Evolutionary conservation across 1,284 basidiomycete genomes (phyloP).

Genomic region (Fistulina hepatica): DNA sequence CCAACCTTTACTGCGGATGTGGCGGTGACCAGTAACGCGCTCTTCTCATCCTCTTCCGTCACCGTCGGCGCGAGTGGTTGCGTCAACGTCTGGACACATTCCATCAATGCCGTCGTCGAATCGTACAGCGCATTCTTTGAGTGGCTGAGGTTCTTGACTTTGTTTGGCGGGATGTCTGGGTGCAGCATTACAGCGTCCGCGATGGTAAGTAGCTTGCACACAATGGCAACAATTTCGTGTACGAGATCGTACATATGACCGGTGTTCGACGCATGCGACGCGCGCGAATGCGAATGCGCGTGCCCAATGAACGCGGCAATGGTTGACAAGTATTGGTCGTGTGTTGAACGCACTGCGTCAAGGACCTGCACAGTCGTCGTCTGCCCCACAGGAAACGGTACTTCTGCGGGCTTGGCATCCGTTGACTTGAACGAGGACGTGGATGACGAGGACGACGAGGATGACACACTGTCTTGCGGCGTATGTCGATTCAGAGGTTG

Average conservation of each 20-base stretch:
- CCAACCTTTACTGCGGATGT: constrained; percentile 81
- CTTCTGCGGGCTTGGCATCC: constrained; percentile 32
- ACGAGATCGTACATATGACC: constrained; percentile 92
- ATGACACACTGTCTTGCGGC: constrained; percentile 40
- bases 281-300: constrained; percentile 84
- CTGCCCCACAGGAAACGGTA: constrained; percentile 59
- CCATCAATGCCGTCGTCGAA: constrained; percentile 79
- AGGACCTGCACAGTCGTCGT: constrained; percentile 55
- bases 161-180: constrained; percentile 45
- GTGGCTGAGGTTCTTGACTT: constrained; percentile 47
- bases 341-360: constrained; percentile 62
- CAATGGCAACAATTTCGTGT: constrained; percentile 86
- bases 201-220: constrained; percentile 84
- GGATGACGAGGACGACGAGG: constrained; percentile 43
- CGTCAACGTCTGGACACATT: constrained; percentile 71
- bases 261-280: constrained; percentile 83
- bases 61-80: constrained; percentile 37
- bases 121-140: constrained; percentile 80
- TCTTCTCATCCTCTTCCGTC: constrained; percentile 76
- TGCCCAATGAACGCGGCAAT: constrained; percentile 97
- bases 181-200: constrained; percentile 81
- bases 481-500: too few species aligned
- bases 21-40: constrained; percentile 66
- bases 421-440: constrained; percentile 51
- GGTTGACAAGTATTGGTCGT: constrained; percentile 85